Evolutionary conservation across 306 rosid genomes (phyloP), one percentile per base, ranked within the genome.

Genomic region (Neltuma alba): DNA sequence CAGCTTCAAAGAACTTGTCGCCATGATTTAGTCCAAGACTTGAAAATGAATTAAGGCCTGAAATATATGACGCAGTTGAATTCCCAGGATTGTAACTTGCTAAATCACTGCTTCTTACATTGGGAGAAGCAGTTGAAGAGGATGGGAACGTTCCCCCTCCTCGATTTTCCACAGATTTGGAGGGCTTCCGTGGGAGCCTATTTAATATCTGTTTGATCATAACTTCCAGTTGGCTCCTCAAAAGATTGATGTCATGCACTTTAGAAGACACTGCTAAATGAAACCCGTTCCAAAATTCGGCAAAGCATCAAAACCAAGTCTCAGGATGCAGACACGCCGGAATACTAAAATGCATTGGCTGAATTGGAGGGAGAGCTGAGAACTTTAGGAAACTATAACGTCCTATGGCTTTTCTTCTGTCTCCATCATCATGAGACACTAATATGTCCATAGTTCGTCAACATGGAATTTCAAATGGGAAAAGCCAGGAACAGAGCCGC

Each of bases 161-260:
- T 81, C 91, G 92, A 85, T 82, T 86, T 70, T 92, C 98, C 25
- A 80, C 83, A 3, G 97, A 85, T 89, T 88, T 95, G 4, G 95
- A 90, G 70, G 94, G 90, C 87, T 95, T 95, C 74, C 92, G 84
- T 27, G 99, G 99, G 70, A 95, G 85, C 93, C 86, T 92, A 88
- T 92, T 92, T 30, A 95, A 76, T 84, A 95, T 86, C 85, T 92
- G 89, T 83, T 95, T 95, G 89, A 95, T 90, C 99, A 95, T 95
- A 87, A 77, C 94, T 93, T 66, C 2, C 75, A 85, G 52, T 40
- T 48, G 69, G 65, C 40, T 84, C 83, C 74, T 61, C 65, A 34
- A 87, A 47, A 72, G 55, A 60, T 48, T 62, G 76, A 63, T 81
- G 79, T 72, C 72, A 70, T 66, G 67, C 86, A 80, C 84, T 83